A percentile compares a stretch with the other conserved stretches of the same genome.
Conservation (phyloP, 2,329 filamentous ascomycete genomes). For the Orbilia javanica region DNA sequence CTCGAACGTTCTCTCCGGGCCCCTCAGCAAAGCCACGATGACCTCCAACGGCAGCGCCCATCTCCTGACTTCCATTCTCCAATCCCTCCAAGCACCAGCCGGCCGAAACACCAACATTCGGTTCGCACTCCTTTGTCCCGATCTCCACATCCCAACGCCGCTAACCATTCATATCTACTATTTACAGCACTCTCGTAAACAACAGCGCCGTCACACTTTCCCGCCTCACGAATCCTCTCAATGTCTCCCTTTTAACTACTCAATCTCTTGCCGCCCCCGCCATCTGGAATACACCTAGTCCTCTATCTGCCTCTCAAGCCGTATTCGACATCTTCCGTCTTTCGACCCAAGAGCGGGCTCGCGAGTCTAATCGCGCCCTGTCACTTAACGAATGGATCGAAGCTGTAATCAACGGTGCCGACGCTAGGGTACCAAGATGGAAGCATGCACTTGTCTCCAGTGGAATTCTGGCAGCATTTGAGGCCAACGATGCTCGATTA, state of each 20-base stretch:
- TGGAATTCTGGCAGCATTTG: constrained; percentile 73
- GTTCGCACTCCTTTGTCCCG: constrained; percentile 25
- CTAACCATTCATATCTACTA: constrained; percentile 15
- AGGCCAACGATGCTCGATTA: constrained; percentile 42
- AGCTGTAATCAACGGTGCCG: constrained; percentile 72
- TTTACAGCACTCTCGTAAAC: constrained; percentile 51
- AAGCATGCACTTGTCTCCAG: constrained; percentile 84
- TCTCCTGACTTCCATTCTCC: constrained; percentile 48
- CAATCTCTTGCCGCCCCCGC: constrained; percentile 79
- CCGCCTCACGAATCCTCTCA: constrained; percentile 79
- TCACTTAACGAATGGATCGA: constrained; percentile 71
- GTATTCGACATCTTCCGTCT: constrained; percentile 80
- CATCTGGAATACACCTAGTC: constrained; percentile 75
- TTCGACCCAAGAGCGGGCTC: constrained; percentile 71
- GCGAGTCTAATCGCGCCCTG: constrained; percentile 65
- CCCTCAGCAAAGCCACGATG: constrained; percentile 22
- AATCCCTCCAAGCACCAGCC: constrained; percentile 50
- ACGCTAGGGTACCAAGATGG: constrained; percentile 78
- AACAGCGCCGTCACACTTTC: constrained; percentile 75
- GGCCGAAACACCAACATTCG: constrained; percentile 53
- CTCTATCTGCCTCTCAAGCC: constrained; percentile 74
- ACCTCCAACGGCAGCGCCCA: constrained; percentile 53
- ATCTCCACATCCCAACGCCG: neutral
- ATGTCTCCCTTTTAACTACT: constrained; percentile 78
- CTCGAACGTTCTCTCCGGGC: neutral